Base-by-base conservation (phyloP, 495 filamentous ascomycete species). In the Penicillium robsamsonii region DNA sequence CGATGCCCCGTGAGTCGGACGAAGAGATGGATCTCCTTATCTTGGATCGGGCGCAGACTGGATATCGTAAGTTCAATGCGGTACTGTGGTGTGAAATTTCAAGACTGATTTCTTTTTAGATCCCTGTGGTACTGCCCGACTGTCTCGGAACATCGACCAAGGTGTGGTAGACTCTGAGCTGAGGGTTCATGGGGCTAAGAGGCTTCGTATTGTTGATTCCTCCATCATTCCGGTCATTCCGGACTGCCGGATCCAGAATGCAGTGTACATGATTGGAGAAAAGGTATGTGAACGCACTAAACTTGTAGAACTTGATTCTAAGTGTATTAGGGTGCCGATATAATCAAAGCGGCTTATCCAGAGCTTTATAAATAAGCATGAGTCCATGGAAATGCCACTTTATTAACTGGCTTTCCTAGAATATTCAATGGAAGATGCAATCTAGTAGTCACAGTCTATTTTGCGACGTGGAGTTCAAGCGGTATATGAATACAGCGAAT, bases 11-110 rank as follows among this genome's bases (percentile, higher is more conserved):
- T 1, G 59, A 70, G 17, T 75, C 64, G 4, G 80, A 86, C 50
- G 77, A 78, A 53, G 78, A 73, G 5, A 85, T 86, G 82, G 76
- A 81, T 15, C 47, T 73, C 56, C 62, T 74, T 46, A 78, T 86
- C 46, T 63, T 85, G 53, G 81, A 84, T 58, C 72, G 81, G n/a
- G 75, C 68, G 35, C 81, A 84, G 68, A 85, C 83, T 5, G 25
- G 25, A 27, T 27, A 4, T 27, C 25, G 25, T 27, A 4, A 27
- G 25, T 27, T 27, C 25, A 27, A 5, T 27, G 25, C 4, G 25
- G 25, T 27, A 5, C 4, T 27, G 25, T 27, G 25, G 25, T 27
- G 4, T 27, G 4, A 4, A 27, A 7, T 27, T 27, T 7, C 2
- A 27, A 27, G 25, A 7, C 25, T 27, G 4, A 27, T 27, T 7